A percentile compares a stretch with the other conserved stretches of the same genome.
Evolutionary conservation across 345 rosid species (phyloP).

Genomic region (Gossypium herbaceum): DNA sequence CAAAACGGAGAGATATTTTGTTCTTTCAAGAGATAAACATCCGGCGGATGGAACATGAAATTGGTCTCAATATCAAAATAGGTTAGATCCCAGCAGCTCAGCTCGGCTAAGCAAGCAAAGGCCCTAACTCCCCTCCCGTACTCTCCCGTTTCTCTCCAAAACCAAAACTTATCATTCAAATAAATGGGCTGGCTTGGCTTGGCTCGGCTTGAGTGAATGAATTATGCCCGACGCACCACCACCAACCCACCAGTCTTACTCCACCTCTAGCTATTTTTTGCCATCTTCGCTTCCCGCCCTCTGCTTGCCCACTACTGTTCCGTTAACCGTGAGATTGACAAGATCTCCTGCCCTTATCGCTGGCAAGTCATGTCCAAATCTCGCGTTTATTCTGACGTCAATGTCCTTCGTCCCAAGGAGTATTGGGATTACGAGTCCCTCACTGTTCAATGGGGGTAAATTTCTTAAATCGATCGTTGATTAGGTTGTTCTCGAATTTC

Average conservation of each 20-base stretch:
- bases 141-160: neutral
- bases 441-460: constrained; percentile 57
- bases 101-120: neutral
- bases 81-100: too few relatives aligned
- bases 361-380: constrained; percentile 69
- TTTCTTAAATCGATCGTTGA: neutral
- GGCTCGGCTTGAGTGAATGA: constrained; percentile 16
- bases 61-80: neutral
- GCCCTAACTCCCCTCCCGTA: neutral
- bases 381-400: constrained; percentile 80
- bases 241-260: constrained; percentile 14
- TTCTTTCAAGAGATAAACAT: neutral
- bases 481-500: neutral
- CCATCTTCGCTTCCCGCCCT: constrained; percentile 43
- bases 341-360: constrained; percentile 32
- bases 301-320: constrained; percentile 34
- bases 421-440: constrained; percentile 90
- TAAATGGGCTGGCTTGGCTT: neutral
- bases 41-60: too few relatives aligned
- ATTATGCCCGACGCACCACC: constrained; percentile 18
- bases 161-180: neutral
- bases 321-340: constrained; percentile 18
- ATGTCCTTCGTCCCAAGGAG: constrained; percentile 81
- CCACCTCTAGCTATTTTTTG: constrained; percentile 44
- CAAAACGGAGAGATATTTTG: neutral